Percentiles rank a stretch among this genome's conserved stretches.
Evolutionary conservation across 176 grass and related monocot genomes (phyloP).

Genomic region (Eremochloa ophiuroides): DNA sequence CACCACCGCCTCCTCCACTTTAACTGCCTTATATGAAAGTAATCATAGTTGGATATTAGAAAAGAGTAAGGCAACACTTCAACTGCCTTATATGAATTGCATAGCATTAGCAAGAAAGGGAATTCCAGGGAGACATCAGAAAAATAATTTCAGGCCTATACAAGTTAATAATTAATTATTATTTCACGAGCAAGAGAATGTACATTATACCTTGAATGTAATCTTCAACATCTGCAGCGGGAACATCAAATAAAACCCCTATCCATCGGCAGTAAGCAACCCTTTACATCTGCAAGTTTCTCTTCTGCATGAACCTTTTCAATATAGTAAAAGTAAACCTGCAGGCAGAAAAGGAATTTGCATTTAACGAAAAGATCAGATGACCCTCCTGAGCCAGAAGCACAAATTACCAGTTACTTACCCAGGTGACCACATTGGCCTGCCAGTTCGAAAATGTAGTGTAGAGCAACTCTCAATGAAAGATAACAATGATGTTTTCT

Average conservation of each 20-base stretch:
- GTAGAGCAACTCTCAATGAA: slow-evolving; percentile 77
- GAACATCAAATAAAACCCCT: slow-evolving; percentile 93
- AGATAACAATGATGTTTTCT: slow-evolving; percentile 85
- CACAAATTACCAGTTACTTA: slow-evolving; percentile 35
- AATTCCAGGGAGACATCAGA: not conserved
- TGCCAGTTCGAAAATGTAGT: slow-evolving; percentile 68
- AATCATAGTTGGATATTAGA: too few relatives aligned
- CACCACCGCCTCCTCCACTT: slow-evolving; percentile 34
- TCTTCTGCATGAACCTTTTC: slow-evolving; percentile 85
- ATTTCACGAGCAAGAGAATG: not conserved
- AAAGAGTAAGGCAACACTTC: too few relatives aligned
- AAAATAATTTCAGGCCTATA: not conserved
- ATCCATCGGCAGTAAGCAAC: slow-evolving; percentile 75
- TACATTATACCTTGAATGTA: slow-evolving; percentile 63
- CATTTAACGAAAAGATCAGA: not conserved
- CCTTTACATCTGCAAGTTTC: slow-evolving; percentile 62
- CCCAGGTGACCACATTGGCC: slow-evolving; percentile 65
- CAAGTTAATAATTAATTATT: too few relatives aligned
- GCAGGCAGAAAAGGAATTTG: not conserved
- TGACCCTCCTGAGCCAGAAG: not conserved
- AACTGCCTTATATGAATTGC: too few relatives aligned
- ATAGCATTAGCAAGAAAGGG: too few relatives aligned
- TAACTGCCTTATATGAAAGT: too few relatives aligned
- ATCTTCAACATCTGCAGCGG: slow-evolving; percentile 60
- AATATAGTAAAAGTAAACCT: slow-evolving; percentile 75